phyloP scores from a whole-genome alignment of 768 basidiomycete species.

The Russula lepida region DNA sequence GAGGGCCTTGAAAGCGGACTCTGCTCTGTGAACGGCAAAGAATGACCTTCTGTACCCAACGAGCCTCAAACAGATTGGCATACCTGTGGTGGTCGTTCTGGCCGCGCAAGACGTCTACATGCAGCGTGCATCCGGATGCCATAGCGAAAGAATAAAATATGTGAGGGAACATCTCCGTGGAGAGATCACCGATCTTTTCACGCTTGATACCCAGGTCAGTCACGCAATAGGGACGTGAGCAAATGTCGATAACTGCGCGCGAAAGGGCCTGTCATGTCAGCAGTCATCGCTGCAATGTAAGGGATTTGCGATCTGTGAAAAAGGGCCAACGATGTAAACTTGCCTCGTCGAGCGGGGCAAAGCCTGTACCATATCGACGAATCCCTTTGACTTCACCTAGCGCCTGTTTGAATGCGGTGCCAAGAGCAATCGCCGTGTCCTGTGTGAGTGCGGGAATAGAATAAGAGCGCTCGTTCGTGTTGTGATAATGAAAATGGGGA shows the following conservation, averaged over 20 bases:
- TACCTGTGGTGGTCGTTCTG: slow-evolving; percentile 98
- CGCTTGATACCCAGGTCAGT: slow-evolving; percentile 80
- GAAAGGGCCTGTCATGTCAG: slow-evolving; percentile 67
- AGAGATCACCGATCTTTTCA: slow-evolving; percentile 91
- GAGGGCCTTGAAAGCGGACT: slow-evolving; percentile 96
- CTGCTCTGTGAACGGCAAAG: slow-evolving; percentile 49
- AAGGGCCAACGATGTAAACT: slow-evolving; percentile 14
- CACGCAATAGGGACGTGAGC: slow-evolving; percentile 92
- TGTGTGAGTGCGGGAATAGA: slow-evolving; percentile 39
- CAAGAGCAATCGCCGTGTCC: slow-evolving; percentile 82
- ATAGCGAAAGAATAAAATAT: slow-evolving; percentile 98
- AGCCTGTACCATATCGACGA: slow-evolving; percentile 90
- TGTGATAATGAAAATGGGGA: background rate
- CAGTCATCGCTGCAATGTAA: background rate
- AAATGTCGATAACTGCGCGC: slow-evolving; percentile 95
- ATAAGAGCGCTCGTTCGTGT: slow-evolving; percentile 10
- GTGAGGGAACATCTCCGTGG: slow-evolving; percentile 97
- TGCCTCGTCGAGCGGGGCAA: slow-evolving; percentile 96
- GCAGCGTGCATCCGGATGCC: slow-evolving; percentile 87
- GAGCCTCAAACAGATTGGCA: slow-evolving; percentile 21
- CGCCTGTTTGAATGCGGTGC: slow-evolving; percentile 88
- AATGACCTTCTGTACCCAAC: background rate
- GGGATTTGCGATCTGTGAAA: background rate
- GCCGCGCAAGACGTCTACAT: slow-evolving; percentile 89
- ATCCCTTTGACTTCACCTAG: slow-evolving; percentile 93